phyloP scores from a whole-genome alignment of 768 basidiomycete genomes.

The Fistulinella prunicolor region DNA sequence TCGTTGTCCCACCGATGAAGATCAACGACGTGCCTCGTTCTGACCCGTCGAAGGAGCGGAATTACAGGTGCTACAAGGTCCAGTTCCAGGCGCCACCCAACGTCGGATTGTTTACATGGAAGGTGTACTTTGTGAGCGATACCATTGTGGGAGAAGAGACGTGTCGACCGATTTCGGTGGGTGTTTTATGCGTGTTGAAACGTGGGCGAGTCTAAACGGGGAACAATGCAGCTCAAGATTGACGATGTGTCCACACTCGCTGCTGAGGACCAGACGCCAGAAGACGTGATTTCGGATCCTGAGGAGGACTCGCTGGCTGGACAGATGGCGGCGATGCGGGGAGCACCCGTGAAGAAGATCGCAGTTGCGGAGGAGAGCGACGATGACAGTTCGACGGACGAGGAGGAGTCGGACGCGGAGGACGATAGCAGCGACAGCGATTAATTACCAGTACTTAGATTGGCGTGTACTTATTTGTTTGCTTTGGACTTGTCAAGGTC shows the following conservation, averaged over 20 bases:
- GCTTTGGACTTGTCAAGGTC: background rate
- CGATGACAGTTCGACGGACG: conserved; percentile 31
- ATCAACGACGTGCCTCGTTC: conserved; percentile 75
- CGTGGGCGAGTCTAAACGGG: conserved; percentile 6
- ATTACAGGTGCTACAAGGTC: conserved; percentile 82
- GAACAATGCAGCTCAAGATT: conserved; percentile 65
- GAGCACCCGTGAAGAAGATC: conserved; percentile 75
- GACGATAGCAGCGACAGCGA: conserved; percentile 32
- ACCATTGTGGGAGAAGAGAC: conserved; percentile 84
- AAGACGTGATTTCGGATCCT: conserved; percentile 97
- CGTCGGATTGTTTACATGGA: conserved; percentile 86
- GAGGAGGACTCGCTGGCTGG: conserved; percentile 96
- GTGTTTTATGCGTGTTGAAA: conserved; percentile 25
- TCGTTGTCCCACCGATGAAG: conserved; percentile 84
- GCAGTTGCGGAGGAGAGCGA: conserved; percentile 36
- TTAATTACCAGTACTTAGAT: conserved; percentile 6
- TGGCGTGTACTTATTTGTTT: too few relatives aligned
- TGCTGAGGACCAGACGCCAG: conserved; percentile 57
- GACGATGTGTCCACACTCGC: conserved; percentile 63
- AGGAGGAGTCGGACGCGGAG: conserved; percentile 22
- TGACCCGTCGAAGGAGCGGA: conserved; percentile 44
- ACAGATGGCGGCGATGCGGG: conserved; percentile 96
- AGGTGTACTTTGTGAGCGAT: conserved; percentile 81
- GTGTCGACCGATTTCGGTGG: conserved; percentile 65
- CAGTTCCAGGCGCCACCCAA: conserved; percentile 94